Percentiles rank a stretch among this genome's conserved stretches.
Conservation (phyloP, 2,329 filamentous ascomycete genomes). For the Fonsecaea multimorphosa region DNA sequence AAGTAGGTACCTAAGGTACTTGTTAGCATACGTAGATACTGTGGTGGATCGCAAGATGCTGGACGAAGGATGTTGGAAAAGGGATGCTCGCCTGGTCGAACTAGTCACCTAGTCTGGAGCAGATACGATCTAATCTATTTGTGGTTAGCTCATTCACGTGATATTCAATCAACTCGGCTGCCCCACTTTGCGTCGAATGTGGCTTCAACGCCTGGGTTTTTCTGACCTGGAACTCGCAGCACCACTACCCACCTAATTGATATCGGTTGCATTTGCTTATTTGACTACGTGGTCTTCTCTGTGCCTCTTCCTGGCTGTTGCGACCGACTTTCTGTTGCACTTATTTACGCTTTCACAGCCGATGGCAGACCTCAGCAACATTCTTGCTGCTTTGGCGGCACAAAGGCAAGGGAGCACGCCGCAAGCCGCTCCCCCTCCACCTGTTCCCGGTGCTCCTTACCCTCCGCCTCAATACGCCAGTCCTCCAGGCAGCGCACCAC, state of each 20-base stretch:
- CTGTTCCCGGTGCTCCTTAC: conserved; percentile 47
- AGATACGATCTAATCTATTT: background rate
- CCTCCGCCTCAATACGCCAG: conserved; percentile 54
- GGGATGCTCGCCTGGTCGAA: background rate
- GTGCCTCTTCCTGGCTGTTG: background rate
- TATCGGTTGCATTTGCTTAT: background rate
- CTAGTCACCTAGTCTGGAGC: too few species aligned
- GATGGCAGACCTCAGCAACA: conserved; percentile 55
- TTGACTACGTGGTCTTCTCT: background rate
- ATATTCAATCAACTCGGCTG: background rate
- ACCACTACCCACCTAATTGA: conserved; percentile 1
- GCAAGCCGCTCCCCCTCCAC: conserved; percentile 47
- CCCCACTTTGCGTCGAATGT: conserved; percentile 6
- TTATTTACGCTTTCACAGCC: background rate
- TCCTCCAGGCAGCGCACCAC: conserved; percentile 48
- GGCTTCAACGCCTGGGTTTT: background rate
- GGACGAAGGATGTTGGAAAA: background rate
- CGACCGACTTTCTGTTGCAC: background rate
- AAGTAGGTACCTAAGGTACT: too few species aligned
- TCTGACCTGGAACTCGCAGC: conserved; percentile 11
- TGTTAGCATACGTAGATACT: too few species aligned
- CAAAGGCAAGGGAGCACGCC: conserved; percentile 57
- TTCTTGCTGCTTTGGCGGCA: conserved; percentile 61
- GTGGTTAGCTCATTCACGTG: background rate
- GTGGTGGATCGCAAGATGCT: background rate